A percentile compares a stretch with the other conserved stretches of the same genome.
Evolutionary conservation across 805 yeast genomes (phyloP).

Genomic region (Nakazawaea molendinolei): DNA sequence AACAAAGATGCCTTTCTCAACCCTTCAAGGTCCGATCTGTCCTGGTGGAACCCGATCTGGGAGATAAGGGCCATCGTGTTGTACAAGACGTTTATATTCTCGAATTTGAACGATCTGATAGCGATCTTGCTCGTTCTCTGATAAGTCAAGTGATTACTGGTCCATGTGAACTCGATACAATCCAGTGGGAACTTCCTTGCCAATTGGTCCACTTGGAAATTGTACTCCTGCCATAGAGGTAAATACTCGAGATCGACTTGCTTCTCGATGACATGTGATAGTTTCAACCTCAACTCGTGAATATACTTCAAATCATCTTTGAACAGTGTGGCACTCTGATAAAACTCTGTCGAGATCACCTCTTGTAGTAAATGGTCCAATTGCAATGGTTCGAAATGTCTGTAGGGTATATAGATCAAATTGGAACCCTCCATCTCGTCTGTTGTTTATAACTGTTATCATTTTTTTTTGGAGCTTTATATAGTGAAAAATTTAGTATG

Average conservation of each 20-base stretch:
- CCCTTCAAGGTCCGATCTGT: conserved; percentile 43
- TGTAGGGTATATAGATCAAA: conserved; percentile 11
- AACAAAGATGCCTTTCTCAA: conserved; percentile 54
- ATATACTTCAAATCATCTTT: conserved; percentile 30
- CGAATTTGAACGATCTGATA: conserved; percentile 46
- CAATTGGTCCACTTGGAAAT: conserved; percentile 35
- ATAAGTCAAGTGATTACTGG: conserved; percentile 50
- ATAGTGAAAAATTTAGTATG: too few relatives aligned
- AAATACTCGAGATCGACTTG: conserved; percentile 20
- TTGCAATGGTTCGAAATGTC: conserved; percentile 11
- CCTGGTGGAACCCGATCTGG: conserved; percentile 41
- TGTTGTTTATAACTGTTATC: too few relatives aligned
- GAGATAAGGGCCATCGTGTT: conserved; percentile 66
- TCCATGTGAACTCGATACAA: conserved; percentile 63
- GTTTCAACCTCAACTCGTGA: conserved; percentile 35
- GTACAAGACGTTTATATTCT: conserved; percentile 54
- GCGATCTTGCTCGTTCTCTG: conserved; percentile 41
- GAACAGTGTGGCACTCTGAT: conserved; percentile 27
- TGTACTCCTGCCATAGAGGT: conserved; percentile 37
- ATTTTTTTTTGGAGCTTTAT: too few relatives aligned
- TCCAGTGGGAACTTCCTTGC: conserved; percentile 58
- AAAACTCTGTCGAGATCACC: conserved; percentile 25
- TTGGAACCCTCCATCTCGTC: conserved; percentile 7
- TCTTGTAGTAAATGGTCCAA: not conserved
- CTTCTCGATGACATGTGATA: conserved; percentile 25